phyloP scores from a whole-genome alignment of 2,329 filamentous ascomycete genomes.

The Huntiella decipiens region DNA sequence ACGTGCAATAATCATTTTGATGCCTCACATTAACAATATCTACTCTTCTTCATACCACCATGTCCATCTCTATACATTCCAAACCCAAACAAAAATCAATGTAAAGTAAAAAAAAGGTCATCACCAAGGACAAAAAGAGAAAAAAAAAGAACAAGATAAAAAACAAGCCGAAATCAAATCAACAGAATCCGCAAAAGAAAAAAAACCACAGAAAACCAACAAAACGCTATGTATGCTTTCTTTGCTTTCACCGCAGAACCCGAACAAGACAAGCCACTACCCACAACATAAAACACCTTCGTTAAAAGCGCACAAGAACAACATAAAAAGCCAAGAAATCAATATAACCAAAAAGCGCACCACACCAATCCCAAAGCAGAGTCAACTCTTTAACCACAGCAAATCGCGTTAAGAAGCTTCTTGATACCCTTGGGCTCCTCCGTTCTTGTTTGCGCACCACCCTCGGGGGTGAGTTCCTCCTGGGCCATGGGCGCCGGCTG shows the following conservation, averaged over 20 bases:
- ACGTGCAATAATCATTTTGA: neutral
- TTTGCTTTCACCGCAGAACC: neutral
- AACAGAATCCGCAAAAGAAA: conserved; percentile 10
- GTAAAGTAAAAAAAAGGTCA: neutral
- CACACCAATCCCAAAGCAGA: neutral
- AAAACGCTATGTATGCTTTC: conserved; percentile 6
- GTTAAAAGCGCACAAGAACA: conserved; percentile 16
- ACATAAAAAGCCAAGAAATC: conserved; percentile 11
- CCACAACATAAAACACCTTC: neutral
- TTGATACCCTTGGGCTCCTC: conserved; percentile 53
- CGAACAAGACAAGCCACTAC: neutral
- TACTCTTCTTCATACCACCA: neutral
- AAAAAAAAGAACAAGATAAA: conserved; percentile 15
- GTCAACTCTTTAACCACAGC: conserved; percentile 49
- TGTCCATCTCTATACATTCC: neutral
- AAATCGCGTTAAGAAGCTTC: conserved; percentile 82
- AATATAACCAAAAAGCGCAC: neutral
- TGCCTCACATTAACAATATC: neutral
- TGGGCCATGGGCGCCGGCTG: conserved; percentile 42
- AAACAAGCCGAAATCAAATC: conserved; percentile 1
- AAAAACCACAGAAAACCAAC: conserved; percentile 13
- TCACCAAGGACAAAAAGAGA: neutral
- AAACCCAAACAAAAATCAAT: too few relatives aligned
- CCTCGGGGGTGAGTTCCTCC: conserved; percentile 22
- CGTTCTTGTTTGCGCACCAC: conserved; percentile 2